Conservation (phyloP, 495 filamentous ascomycete species). For the Massariosphaeria phaeospora region DNA sequence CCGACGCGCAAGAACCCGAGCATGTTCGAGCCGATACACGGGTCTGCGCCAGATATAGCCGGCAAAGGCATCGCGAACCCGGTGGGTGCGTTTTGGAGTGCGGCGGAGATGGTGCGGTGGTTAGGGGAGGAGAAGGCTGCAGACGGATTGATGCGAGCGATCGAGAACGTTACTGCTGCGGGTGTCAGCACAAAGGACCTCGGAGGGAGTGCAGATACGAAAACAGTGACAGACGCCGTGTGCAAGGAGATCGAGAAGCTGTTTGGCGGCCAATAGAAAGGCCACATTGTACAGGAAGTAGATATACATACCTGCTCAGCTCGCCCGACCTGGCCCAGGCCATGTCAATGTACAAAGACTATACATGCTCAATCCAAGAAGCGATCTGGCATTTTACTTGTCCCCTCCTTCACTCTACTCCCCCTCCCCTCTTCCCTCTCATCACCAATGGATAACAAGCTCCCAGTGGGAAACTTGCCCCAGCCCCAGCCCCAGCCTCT, state of each 20-base stretch:
- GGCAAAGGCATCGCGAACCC: constrained; percentile 70
- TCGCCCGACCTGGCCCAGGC: neutral
- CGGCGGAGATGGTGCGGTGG: constrained; percentile 64
- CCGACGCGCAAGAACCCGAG: constrained; percentile 56
- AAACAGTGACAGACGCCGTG: constrained; percentile 58
- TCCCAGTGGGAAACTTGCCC: too few relatives aligned
- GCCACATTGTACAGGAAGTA: neutral
- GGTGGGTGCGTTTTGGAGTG: constrained; percentile 65
- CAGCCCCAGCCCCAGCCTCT: neutral
- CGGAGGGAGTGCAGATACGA: constrained; percentile 51
- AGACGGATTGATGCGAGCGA: constrained; percentile 51
- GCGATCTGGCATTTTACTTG: neutral
- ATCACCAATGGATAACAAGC: too few relatives aligned
- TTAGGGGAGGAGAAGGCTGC: constrained; percentile 54
- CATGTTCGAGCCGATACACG: constrained; percentile 67
- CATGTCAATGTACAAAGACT: neutral
- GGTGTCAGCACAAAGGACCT: constrained; percentile 59
- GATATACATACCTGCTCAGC: neutral
- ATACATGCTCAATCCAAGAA: constrained; percentile 9
- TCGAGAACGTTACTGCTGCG: constrained; percentile 57
- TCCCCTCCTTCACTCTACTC: constrained; percentile 21
- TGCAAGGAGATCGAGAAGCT: constrained; percentile 52
- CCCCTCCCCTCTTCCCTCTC: constrained; percentile 9
- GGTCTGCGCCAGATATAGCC: constrained; percentile 66
- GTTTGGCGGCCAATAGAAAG: constrained; percentile 5